Percentiles rank a stretch among this genome's conserved stretches.
Evolutionary conservation across 768 basidiomycete genomes (phyloP).

Genomic region (Coprinopsis strossmayeri): DNA sequence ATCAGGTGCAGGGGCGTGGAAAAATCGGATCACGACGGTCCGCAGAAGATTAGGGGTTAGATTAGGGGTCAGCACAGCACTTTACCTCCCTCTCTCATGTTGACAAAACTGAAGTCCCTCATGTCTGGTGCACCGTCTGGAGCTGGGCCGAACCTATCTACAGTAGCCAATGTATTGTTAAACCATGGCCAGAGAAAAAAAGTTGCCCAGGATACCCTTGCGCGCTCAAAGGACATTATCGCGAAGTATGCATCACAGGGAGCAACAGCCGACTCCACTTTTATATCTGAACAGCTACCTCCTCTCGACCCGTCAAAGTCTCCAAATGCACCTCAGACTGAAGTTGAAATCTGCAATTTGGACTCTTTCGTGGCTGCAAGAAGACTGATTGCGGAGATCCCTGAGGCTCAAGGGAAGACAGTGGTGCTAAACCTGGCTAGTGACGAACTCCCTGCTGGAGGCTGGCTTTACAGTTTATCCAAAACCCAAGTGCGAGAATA

Average conservation of each 20-base stretch:
- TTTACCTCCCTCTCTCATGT: no score
- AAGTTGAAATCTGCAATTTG: slow-evolving; percentile 24
- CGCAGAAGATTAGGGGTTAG: no score
- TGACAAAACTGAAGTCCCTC: no score
- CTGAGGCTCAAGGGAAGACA: slow-evolving; percentile 19
- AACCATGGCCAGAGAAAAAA: not conserved
- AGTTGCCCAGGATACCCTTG: slow-evolving; percentile 23
- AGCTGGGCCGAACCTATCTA: no score
- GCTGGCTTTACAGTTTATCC: slow-evolving; percentile 22
- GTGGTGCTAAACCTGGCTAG: slow-evolving; percentile 36
- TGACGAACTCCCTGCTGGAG: slow-evolving; percentile 25
- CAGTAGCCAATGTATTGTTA: no score
- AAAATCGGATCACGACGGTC: no score
- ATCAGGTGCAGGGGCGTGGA: not conserved
- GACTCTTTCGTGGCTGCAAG: slow-evolving; percentile 33
- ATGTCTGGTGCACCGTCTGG: no score
- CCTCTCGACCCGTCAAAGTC: slow-evolving; percentile 15
- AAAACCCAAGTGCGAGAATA: slow-evolving; percentile 24
- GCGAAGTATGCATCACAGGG: slow-evolving; percentile 21
- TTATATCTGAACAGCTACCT: slow-evolving; percentile 21
- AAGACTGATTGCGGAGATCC: slow-evolving; percentile 20
- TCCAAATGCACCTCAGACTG: slow-evolving; percentile 13
- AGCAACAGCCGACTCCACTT: slow-evolving; percentile 24
- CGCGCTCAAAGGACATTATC: slow-evolving; percentile 20
- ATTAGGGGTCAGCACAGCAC: no score